phyloP scores from a whole-genome alignment of 306 rosid genomes.

The Carpinus fangiana region DNA sequence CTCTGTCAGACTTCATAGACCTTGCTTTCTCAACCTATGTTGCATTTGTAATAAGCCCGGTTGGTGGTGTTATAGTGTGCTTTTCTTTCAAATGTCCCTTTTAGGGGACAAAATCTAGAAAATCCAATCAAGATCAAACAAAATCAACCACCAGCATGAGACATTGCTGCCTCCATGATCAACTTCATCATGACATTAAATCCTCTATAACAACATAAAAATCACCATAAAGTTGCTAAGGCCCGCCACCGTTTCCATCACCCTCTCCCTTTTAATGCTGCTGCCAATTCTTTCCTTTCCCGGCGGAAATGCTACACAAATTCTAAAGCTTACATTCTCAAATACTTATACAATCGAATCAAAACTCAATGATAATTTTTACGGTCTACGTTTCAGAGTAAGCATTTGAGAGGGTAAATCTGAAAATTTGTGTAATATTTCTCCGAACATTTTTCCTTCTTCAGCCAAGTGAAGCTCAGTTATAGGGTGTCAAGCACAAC shows the following conservation, averaged over 20 bases:
- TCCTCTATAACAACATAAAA: background rate
- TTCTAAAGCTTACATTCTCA: no score
- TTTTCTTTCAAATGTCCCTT: background rate
- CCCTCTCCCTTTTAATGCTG: background rate
- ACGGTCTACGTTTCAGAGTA: no score
- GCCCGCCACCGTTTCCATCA: background rate
- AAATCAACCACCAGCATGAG: background rate
- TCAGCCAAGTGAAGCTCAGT: no score
- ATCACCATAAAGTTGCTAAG: background rate
- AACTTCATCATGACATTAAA: background rate
- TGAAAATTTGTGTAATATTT: no score
- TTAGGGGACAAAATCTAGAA: background rate
- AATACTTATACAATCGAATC: no score
- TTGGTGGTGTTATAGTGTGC: background rate
- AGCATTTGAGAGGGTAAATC: no score
- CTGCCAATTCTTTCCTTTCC: background rate
- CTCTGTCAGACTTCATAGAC: background rate
- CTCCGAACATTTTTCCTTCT: background rate
- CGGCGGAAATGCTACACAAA: no score
- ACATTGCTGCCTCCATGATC: background rate
- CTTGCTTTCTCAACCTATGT: background rate
- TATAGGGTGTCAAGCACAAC: background rate
- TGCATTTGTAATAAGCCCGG: background rate
- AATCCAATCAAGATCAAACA: background rate
- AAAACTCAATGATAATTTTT: no score